A percentile compares a stretch with the other conserved stretches of the same genome.
Conservation (phyloP, 108 stramenopile genomes). For the Nannochloropsis salina region DNA sequence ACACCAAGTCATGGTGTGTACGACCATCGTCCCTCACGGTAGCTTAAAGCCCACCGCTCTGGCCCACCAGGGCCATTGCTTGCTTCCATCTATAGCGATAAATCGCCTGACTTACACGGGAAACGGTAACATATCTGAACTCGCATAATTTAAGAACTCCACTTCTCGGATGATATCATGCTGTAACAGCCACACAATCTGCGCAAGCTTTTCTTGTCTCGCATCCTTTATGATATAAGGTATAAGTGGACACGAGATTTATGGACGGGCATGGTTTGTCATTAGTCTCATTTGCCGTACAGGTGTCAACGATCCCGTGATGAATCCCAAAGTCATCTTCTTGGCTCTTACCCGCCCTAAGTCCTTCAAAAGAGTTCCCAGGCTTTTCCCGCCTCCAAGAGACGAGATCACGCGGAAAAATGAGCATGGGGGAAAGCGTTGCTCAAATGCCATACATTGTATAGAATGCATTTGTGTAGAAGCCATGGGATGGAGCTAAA, state of each 20-base stretch:
- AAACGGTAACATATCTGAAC: no score
- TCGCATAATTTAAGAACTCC: neutral
- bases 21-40: no score
- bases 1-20: no score
- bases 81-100: no score
- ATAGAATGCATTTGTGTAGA: neutral
- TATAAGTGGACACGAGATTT: neutral
- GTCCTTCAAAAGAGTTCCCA: neutral
- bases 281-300: no score
- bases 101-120: no score
- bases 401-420: neutral
- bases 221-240: neutral
- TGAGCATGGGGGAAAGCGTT: neutral
- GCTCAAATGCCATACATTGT: neutral
- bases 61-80: no score
- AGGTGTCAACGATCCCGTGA: no score
- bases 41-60: no score
- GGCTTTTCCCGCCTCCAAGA: neutral
- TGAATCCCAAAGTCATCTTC: no score
- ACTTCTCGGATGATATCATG: slow-evolving; percentile 8
- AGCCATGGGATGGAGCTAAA: neutral
- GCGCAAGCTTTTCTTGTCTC: neutral
- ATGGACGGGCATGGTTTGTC: no score
- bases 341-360: neutral
- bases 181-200: neutral